phyloP scores from a whole-genome alignment of 805 yeast species.

The Sugiyamaella americana region DNA sequence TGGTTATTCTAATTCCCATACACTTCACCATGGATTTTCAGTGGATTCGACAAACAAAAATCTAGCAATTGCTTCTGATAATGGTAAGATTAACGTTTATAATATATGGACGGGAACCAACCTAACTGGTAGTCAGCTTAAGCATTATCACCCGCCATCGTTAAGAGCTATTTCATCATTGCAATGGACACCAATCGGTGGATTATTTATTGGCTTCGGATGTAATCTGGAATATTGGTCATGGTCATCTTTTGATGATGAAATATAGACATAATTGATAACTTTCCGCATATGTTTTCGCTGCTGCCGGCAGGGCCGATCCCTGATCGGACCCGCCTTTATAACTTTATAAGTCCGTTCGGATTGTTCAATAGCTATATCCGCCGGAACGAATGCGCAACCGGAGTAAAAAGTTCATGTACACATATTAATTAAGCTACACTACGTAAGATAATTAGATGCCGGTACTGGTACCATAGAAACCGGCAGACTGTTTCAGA shows the following conservation, averaged over 20 bases:
- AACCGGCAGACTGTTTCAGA: too few species aligned
- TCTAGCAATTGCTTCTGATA: conserved; percentile 13
- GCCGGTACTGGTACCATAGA: too few species aligned
- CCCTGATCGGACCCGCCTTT: too few species aligned
- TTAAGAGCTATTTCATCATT: background rate
- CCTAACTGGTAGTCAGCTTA: background rate
- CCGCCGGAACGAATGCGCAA: too few species aligned
- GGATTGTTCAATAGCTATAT: too few species aligned
- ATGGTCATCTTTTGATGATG: background rate
- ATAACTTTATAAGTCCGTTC: too few species aligned
- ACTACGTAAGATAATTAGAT: too few species aligned
- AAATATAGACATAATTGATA: too few species aligned
- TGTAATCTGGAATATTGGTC: conserved; percentile 3
- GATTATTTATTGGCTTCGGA: conserved; percentile 3
- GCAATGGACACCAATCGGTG: conserved; percentile 2
- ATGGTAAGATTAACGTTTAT: conserved; percentile 7
- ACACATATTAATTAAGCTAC: too few species aligned
- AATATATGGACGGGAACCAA: conserved; percentile 4
- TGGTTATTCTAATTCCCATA: conserved; percentile 9
- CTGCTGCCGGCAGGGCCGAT: too few species aligned
- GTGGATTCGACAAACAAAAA: conserved; percentile 9
- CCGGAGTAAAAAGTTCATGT: too few species aligned
- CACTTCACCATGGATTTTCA: conserved; percentile 13
- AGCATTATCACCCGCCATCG: background rate
- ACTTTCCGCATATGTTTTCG: too few species aligned